Evolutionary conservation across 805 yeast genomes (phyloP), one percentile per base, ranked within the genome.

Genomic region (Citeromyces matritensis): DNA sequence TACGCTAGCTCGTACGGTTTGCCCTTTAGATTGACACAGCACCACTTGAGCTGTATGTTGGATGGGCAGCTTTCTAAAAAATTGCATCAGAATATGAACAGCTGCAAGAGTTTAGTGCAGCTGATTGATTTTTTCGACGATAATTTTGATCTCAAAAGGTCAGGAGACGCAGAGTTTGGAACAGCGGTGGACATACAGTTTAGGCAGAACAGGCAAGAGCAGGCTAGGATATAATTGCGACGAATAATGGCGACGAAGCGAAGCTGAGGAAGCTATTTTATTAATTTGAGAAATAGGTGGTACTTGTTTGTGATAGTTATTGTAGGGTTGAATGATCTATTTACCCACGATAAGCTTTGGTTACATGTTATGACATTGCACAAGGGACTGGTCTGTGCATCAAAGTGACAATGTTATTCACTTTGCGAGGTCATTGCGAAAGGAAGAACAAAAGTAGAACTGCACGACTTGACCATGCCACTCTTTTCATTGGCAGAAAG

Each of bases 21-120:
- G 34, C 96, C 94, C 2, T 88, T 71, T 48, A 71, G 86, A 46
- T 60, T 88, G 25, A 63, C 74, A 3, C 95, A 84, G 49, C 95
- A 88, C 46, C 97, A 88, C 53, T 49, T 91, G 33, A 69, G 80
- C 8, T 81, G 91, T 49, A 88, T 91, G 97, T 52, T 85, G 39
- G 81, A 73, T 26, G 62, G 63, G 37, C 60, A 55, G 32, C 34
- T 76, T 6, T 45, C 63, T 3, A 69, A 66, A 40, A 42, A 48
- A 2, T 51, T 67, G 28, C 58, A 72, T 29, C 69, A 69, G 41
- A 73, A 67, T 38, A 57, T 91, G 64, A 85, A 85, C 60, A 66
- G 65, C 30, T 49, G 65, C 30, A 64, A 59, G 17, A 61, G 62
- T 27, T 52, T 81, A 37, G 60, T 73, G 5, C 81, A 78, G 36